Evolutionary conservation across 2,329 filamentous ascomycete genomes (phyloP).

Genomic region (Phialophora chinensis): DNA sequence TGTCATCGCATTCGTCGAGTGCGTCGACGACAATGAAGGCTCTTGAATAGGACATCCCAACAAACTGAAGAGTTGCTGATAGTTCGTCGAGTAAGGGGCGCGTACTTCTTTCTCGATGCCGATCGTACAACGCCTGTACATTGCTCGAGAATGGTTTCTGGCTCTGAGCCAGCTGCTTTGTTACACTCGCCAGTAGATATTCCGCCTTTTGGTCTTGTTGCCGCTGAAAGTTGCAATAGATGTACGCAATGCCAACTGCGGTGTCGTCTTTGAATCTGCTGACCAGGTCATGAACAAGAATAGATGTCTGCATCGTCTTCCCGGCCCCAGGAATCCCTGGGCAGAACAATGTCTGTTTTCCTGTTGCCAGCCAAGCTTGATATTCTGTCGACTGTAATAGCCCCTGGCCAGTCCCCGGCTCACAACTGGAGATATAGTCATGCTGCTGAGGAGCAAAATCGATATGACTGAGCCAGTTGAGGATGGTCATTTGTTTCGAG

Average conservation of each 20-base stretch:
- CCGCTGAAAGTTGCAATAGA: conserved; percentile 56
- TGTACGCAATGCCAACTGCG: conserved; percentile 50
- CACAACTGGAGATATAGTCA: conserved; percentile 46
- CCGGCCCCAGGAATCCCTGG: conserved; percentile 57
- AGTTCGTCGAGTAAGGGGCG: background rate
- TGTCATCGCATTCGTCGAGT: background rate
- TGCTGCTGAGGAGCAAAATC: conserved; percentile 48
- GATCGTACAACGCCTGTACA: background rate
- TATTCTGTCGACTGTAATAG: conserved; percentile 50
- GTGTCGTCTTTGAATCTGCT: conserved; percentile 34
- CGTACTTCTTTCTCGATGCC: background rate
- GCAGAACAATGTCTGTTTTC: conserved; percentile 51
- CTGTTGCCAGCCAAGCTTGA: conserved; percentile 42
- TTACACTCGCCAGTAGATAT: background rate
- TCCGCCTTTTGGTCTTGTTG: conserved; percentile 45
- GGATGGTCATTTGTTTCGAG: background rate
- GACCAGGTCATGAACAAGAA: conserved; percentile 52
- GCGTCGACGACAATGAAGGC: background rate
- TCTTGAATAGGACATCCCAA: background rate
- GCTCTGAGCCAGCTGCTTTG: background rate
- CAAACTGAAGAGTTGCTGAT: background rate
- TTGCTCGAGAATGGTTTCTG: background rate
- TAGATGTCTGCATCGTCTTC: conserved; percentile 56
- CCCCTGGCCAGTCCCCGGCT: conserved; percentile 53
- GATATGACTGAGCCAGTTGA: conserved; percentile 13